A percentile compares a stretch with the other conserved stretches of the same genome.
Conservation (phyloP, 2,329 filamentous ascomycete species). For the Fusarium solani-melongenae region DNA sequence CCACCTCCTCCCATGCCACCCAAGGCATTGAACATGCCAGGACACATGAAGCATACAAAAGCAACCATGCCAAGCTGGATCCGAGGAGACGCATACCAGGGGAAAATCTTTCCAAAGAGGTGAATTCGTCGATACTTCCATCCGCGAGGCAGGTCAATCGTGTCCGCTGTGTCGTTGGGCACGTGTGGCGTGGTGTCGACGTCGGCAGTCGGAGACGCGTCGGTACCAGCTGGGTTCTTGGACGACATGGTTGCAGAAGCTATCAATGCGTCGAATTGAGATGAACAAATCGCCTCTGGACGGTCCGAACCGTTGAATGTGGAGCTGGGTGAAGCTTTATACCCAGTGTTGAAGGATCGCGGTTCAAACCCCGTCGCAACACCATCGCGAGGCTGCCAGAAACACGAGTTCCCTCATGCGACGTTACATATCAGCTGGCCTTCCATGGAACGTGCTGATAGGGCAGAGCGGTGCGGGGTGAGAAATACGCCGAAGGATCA, state of each 20-base stretch:
- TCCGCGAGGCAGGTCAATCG: conserved; percentile 26
- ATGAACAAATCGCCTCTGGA: neutral
- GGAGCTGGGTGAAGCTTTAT: neutral
- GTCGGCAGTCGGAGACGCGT: neutral
- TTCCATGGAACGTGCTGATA: neutral
- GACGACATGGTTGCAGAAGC: neutral
- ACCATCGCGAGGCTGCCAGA: neutral
- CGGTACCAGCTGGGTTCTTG: neutral
- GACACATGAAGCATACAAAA: conserved; percentile 69
- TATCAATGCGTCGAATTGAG: neutral
- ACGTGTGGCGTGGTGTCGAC: neutral
- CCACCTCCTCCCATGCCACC: conserved; percentile 72
- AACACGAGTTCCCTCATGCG: neutral
- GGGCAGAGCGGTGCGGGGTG: neutral
- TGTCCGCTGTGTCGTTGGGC: neutral
- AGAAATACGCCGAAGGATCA: neutral
- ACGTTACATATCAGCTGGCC: neutral
- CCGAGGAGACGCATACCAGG: conserved; percentile 78
- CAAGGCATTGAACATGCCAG: conserved; percentile 78
- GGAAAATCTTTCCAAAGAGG: conserved; percentile 30
- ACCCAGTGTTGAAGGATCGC: neutral
- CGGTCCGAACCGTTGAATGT: neutral
- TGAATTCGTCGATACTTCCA: conserved; percentile 39
- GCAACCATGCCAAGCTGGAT: conserved; percentile 76
- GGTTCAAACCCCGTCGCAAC: neutral